A percentile compares a stretch with the other conserved stretches of the same genome.
phyloP scores from a whole-genome alignment of 176 grass and related monocot genomes.

The Carex pumila region DNA sequence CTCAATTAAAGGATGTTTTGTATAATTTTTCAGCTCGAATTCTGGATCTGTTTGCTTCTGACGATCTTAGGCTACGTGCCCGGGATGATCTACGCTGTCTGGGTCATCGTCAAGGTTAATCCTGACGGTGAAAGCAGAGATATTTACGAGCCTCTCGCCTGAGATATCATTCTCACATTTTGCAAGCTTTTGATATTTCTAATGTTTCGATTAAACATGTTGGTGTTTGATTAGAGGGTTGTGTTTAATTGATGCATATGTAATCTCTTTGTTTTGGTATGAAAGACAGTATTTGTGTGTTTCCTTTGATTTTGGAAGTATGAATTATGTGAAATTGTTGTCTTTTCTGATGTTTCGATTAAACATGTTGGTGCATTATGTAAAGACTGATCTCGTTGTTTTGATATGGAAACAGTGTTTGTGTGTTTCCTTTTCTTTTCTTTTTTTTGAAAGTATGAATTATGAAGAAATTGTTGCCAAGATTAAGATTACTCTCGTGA shows the following conservation, averaged over 20 bases:
- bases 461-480: neutral
- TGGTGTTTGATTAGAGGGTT: neutral
- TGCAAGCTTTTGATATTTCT: neutral
- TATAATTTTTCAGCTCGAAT: conserved; percentile 40
- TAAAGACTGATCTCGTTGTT: neutral
- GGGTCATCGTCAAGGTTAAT: conserved; percentile 40
- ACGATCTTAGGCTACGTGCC: conserved; percentile 59
- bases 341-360: neutral
- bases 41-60: conserved; percentile 67
- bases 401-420: neutral
- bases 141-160: conserved; percentile 34
- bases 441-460: neutral
- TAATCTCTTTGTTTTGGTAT: neutral
- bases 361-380: neutral
- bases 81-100: conserved; percentile 61
- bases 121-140: conserved; percentile 22
- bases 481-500: neutral
- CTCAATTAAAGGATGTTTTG: neutral
- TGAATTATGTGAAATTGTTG: neutral
- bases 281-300: neutral
- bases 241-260: neutral
- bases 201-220: neutral
- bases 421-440: neutral
- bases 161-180: conserved; percentile 8
- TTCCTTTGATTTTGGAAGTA: neutral